Base-by-base conservation (phyloP, 495 filamentous ascomycete genomes). In the Aspergillus nidulans region DNA sequence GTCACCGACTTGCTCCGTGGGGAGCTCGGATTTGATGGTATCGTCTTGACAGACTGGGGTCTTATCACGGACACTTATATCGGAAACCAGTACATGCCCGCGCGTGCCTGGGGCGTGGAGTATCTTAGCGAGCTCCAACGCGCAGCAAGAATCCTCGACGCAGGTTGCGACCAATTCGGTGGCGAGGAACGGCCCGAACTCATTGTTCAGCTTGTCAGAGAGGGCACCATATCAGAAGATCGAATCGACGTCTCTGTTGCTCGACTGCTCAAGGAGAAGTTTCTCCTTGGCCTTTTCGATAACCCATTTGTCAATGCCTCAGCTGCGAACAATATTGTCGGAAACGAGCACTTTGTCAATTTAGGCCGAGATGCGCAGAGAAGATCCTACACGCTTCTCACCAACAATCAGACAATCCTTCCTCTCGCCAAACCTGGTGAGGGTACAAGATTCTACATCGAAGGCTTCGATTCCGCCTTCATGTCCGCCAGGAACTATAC, bases 151-250 rank as follows among this genome's bases (percentile, higher is more conserved):
- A 56, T 71, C 32, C 45, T 74, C 9, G 59, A 70, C 1, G 71
- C 69, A 1, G 69, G 68, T 0, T 69, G 66, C 54, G 71, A 74
- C 45, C 68, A 71, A 42, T 62, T 74, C 39, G 69, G 69, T 30
- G 70, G 71, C 36, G 71, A 74, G 25, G 34, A 57, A 3, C 59
- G 67, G 0, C 63, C 70, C 0, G 72, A 73, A 38, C 61, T 75
- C 0, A 52, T 73, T 25, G 54, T 55, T 19, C 20, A 56, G 21
- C 41, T 58, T 1, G 59, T 62, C 1, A n/a, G 28, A 15, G 8
- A 42, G 1, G 52, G 41, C 13, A 2, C 34, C 2, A n/a, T 58
- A 1, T 6, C 46, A 1, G 52, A 58, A 38, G 32, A 20, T 1
- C 55, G 59, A 1, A 55, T 62, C 24, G 55, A 62, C 47, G 20